phyloP scores from a whole-genome alignment of 2,329 filamentous ascomycete species.

The Ceratocystis colombiana region DNA sequence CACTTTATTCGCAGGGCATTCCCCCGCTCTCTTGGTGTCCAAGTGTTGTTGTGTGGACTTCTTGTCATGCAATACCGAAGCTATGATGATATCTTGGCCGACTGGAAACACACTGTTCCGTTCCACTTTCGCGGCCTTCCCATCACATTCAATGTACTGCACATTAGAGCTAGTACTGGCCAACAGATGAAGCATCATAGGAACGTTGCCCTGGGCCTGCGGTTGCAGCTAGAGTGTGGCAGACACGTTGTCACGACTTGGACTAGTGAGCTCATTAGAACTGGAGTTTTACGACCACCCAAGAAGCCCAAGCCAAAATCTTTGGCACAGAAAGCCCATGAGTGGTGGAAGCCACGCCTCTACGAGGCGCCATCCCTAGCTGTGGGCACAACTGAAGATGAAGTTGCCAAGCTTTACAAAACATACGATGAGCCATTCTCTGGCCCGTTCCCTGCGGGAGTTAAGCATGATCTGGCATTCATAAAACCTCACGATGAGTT shows the following conservation, averaged over 20 bases:
- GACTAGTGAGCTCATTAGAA: conserved; percentile 19
- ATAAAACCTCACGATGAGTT: conserved; percentile 11
- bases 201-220: conserved; percentile 15
- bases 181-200: neutral
- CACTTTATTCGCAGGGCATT: conserved; percentile 9
- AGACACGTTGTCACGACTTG: conserved; percentile 18
- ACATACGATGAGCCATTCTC: conserved; percentile 14
- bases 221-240: conserved; percentile 11
- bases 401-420: neutral
- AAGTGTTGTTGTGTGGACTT: conserved; percentile 17
- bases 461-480: conserved; percentile 16
- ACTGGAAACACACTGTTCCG: conserved; percentile 17
- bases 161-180: conserved; percentile 16
- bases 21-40: conserved; percentile 14
- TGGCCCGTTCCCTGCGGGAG: conserved; percentile 14
- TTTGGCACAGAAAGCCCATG: conserved; percentile 1
- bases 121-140: conserved; percentile 17
- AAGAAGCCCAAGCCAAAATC: conserved; percentile 5
- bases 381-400: neutral
- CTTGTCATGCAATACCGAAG: conserved; percentile 14
- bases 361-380: neutral
- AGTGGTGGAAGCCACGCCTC: conserved; percentile 6
- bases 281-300: conserved; percentile 13
- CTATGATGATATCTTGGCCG: conserved; percentile 12
- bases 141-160: conserved; percentile 19